Base-by-base conservation (phyloP, 371 early-diverging fungal species). In the Mortierella sp. region DNA sequence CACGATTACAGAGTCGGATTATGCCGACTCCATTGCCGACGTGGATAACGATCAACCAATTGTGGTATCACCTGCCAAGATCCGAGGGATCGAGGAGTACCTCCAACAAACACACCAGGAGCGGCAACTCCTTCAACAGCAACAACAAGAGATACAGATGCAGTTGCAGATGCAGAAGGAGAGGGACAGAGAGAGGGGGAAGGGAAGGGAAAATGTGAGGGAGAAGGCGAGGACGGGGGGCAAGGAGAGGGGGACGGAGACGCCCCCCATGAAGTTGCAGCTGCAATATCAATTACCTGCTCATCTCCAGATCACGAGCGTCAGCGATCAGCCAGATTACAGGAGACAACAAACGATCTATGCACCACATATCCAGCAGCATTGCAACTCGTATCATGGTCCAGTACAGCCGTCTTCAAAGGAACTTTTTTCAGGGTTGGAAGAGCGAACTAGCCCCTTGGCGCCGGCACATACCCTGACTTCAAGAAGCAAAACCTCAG, bases 361-460 rank as follows among this genome's bases (percentile, higher is more conserved):
- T 12, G 27, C 50, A 23, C 9, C 5, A 41, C 23, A 38, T 10
- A 16, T 24, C 19, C 55, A 59, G n/a, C 68, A 67, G 28, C 34
- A 64, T 41, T 42, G 68, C 48, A 65, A 69, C 52, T 69, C 76
- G 18, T 69, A 67, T 45, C 65, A 65, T 58, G 76, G 70, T 9
- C 60, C 63, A 6, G 18, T 16, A 18, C 12, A 3, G 16, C 18
- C 42, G 16, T 42, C 16, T n/a, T 54, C 47, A n/a, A 27, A 51
- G 21, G 31, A 55, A 23, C 49, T 48, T 21, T 49, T 61, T 18
- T 56, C 54, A 30, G 31, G 27, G 3, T 43, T 67, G 41, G 50
- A 57, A 9, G 59, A 66, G 9, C 50, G 23, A 51, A 18, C 16
- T 12, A 12, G 12, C 42, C 42, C 24, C 2, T 38, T 39, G 51